phyloP scores from a whole-genome alignment of 176 grass and related monocot genomes.

The Coix lacrymajobi region DNA sequence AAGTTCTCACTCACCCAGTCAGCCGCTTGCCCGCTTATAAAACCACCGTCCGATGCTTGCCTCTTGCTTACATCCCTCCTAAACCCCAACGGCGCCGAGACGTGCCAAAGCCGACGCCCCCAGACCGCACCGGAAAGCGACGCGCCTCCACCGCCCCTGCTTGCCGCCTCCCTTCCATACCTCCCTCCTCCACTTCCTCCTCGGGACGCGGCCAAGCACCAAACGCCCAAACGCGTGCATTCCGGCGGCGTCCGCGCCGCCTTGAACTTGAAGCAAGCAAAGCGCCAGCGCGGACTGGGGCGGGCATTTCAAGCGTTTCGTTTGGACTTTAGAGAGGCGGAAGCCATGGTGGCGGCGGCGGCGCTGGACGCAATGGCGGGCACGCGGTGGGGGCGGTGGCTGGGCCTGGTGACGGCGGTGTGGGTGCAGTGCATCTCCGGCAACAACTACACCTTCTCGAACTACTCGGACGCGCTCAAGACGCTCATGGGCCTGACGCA shows the following conservation, averaged over 20 bases:
- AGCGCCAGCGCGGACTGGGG: neutral
- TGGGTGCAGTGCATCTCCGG: slow-evolving; percentile 99
- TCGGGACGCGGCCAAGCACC: slow-evolving; percentile 2
- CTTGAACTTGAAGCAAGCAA: neutral
- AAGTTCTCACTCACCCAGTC: too few relatives aligned
- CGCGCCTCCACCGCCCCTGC: slow-evolving; percentile 42
- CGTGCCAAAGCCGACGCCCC: neutral
- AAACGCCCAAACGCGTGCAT: neutral
- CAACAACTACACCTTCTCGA: slow-evolving; percentile 99
- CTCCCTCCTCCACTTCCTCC: neutral
- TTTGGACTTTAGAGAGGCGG: too few relatives aligned
- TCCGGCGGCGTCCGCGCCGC: neutral
- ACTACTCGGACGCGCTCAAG: slow-evolving; percentile 88
- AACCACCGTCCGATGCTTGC: neutral
- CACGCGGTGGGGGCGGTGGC: slow-evolving; percentile 60
- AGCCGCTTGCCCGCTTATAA: too few relatives aligned
- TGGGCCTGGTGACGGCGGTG: slow-evolving; percentile 84
- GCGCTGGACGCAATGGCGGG: slow-evolving; percentile 39
- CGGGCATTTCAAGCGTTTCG: neutral
- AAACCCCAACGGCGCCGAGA: neutral
- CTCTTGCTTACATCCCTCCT: neutral
- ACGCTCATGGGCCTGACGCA: slow-evolving; percentile 84
- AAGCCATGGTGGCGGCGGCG: neutral
- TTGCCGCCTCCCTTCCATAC: slow-evolving; percentile 21
- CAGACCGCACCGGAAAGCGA: slow-evolving; percentile 8